Evolutionary conservation across 129 eudicot species (phyloP), one percentile per base, ranked within the genome.

Genomic region (Rutidosis leptorrhynchoides): DNA sequence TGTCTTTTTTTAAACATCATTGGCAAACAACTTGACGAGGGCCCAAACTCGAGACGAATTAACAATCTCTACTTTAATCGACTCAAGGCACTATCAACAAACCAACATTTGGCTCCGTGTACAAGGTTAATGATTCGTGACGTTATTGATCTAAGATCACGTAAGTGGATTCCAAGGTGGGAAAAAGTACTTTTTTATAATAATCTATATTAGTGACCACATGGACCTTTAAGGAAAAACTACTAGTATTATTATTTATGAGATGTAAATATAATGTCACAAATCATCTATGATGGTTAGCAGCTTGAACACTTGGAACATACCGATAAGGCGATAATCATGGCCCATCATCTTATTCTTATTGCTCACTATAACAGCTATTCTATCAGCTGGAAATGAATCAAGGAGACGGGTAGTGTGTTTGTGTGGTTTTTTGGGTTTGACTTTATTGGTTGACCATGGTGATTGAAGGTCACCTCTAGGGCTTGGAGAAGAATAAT

Each of bases 301-400:
- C 97, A 65, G 97, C 95, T 30, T 89, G 84, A 62, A 89, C 90
- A 46, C 89, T 88, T 9, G 85, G 59, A 28, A 86, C 97, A 61
- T 71, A 73, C 67, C n/a, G n/a, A n/a, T n/a, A n/a, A n/a, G n/a
- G n/a, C 87, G 68, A 35, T 76, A 75, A 45, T 83, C 90, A 35
- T 81, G 82, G 15, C 87, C 92, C 71, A 76, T 78, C 99, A 93
- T 83, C 99, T 89, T 89, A 72, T 86, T 79, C 77, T 86, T 94
- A 75, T 94, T 94, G 97, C 89, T 89, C 17, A 84, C 94, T 61
- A 94, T 94, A 21, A 94, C 82, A 1, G 99, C 99, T 86, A 94
- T 89, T 54, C 84, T 89, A 61, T 94, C 99, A 15, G 99, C 88
- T 0, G 99, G 92, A 83, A 94, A 78, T 21, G 79, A 74, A 56